Evolutionary conservation across 306 rosid species (phyloP).

Genomic region (Vicia villosa): DNA sequence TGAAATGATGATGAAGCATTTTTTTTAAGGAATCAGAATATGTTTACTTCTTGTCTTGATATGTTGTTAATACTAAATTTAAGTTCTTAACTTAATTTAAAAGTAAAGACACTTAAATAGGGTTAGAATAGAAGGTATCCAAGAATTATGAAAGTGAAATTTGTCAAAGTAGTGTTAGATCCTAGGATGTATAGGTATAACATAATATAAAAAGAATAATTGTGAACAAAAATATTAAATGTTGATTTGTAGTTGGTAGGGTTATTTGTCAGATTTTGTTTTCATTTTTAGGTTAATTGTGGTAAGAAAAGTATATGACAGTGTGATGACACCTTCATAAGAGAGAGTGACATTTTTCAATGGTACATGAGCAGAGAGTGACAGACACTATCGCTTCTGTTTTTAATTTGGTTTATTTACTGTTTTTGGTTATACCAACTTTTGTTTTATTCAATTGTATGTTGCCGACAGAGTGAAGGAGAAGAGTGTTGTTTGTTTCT

Average conservation of each 20-base stretch:
- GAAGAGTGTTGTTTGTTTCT: background rate
- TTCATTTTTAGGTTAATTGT: background rate
- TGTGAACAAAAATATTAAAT: background rate
- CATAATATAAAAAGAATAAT: background rate
- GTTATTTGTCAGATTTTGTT: background rate
- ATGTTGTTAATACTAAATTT: background rate
- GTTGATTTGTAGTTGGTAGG: conserved; percentile 1
- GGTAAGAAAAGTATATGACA: background rate
- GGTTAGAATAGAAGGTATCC: background rate
- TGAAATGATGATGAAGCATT: background rate
- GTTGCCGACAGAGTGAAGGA: background rate
- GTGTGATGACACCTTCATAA: conserved; percentile 5
- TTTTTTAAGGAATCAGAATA: background rate
- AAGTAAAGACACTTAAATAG: background rate
- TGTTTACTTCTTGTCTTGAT: too few relatives aligned
- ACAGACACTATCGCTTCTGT: background rate
- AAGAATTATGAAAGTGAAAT: background rate
- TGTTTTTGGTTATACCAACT: conserved; percentile 2
- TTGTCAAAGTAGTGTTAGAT: background rate
- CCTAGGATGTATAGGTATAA: background rate
- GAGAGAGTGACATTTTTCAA: background rate
- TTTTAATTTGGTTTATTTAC: conserved; percentile 3
- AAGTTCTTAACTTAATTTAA: background rate
- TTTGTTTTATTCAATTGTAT: background rate
- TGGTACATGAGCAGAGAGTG: background rate